phyloP scores from a whole-genome alignment of 306 rosid species.

The Amphicarpaea edgeworthii region DNA sequence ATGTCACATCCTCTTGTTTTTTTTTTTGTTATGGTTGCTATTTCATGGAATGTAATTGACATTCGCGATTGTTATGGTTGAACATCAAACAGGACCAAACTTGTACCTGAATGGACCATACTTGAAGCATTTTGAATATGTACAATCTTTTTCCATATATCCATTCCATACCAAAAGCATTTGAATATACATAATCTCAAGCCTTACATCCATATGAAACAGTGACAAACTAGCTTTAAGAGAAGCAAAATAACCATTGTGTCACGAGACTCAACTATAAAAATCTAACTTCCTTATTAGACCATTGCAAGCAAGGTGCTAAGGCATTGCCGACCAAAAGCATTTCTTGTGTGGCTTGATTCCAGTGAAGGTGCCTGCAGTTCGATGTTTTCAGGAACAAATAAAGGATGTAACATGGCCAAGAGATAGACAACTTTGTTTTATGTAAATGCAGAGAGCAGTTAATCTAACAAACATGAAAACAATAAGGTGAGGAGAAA shows the following conservation, averaged over 20 bases:
- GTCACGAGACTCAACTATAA: neutral
- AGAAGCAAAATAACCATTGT: neutral
- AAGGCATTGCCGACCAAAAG: conserved; percentile 27
- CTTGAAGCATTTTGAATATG: conserved; percentile 16
- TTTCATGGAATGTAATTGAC: too few species aligned
- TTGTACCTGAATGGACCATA: neutral
- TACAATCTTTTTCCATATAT: neutral
- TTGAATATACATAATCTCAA: conserved; percentile 17
- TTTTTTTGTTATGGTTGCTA: too few species aligned
- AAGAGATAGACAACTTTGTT: neutral
- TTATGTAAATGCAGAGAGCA: neutral
- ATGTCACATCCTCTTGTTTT: too few species aligned
- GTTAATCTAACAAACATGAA: conserved; percentile 17
- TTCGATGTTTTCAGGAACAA: conserved; percentile 26
- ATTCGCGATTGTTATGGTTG: neutral
- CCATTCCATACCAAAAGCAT: conserved; percentile 17
- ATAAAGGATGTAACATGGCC: neutral
- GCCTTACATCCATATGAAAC: conserved; percentile 11
- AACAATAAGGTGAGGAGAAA: neutral
- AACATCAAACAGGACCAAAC: conserved; percentile 3
- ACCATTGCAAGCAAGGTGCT: conserved; percentile 27
- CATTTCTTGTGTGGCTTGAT: conserved; percentile 40
- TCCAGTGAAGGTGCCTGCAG: conserved; percentile 48
- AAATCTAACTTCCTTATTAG: conserved; percentile 35
- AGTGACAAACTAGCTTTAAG: conserved; percentile 12